Base-by-base conservation (phyloP, 140 eudicot genomes). In the Cichorium intybus region DNA sequence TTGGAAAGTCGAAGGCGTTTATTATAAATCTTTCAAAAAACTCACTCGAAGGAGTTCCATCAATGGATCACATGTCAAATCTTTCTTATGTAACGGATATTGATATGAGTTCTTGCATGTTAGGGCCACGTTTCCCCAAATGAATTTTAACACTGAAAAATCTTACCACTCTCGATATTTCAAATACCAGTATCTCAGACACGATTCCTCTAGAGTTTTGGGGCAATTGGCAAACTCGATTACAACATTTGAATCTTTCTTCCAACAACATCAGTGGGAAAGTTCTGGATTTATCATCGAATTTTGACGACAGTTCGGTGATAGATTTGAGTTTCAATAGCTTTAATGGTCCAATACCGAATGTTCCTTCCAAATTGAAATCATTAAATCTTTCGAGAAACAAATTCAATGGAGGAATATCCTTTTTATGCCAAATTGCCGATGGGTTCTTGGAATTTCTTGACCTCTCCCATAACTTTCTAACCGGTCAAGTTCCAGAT, bases 61-160 rank as follows among this genome's bases (percentile, higher is more conserved):
- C 17, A 0, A 15, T 17, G 0, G 64, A 7, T 31, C 26, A 16
- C 46, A 28, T 33, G 47, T 33, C 64, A 58, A 58, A 58, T 28
- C n/a, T 17, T 58, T 58, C 64, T 10, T 2, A 10, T 31, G 12
- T 58, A 16, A 8, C 33, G 34, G 0, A 33, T 8, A 29, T 57
- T n/a, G 26, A 31, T 14, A n/a, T 57, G 15, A 57, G 46, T 10
- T 57, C 63, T 57, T 27, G 45, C 46, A 57, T 28, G 45, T 26
- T 27, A 29, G 63, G 63, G 24, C 63, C 63, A 28, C 24, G 24
- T 16, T 57, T 57, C 26, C 46, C 63, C 45, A 16, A 16, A 57
- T 29, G 63, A 46, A 57, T 57, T 8, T 45, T 27, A 29, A 29
- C 20, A 7, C 24, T 56, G 2, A 56, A 56, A 28, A 56, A 56